phyloP scores from a whole-genome alignment of 2,329 filamentous ascomycete genomes.

The Aspergillus texensis region DNA sequence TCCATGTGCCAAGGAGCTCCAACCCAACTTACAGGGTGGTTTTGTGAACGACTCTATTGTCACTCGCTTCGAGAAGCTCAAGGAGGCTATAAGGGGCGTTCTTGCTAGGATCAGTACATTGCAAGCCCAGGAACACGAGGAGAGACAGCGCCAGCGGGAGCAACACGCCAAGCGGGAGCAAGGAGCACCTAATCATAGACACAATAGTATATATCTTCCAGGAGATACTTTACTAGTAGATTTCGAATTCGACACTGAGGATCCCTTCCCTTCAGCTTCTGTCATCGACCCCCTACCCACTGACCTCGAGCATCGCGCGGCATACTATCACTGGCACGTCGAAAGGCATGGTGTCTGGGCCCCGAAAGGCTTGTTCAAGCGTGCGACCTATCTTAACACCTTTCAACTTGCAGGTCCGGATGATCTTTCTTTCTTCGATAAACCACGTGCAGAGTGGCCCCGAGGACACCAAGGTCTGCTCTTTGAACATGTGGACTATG shows the following conservation, averaged over 20 bases:
- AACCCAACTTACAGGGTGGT: background rate
- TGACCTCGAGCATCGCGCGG: background rate
- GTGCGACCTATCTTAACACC: background rate
- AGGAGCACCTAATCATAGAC: background rate
- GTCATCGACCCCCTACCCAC: background rate
- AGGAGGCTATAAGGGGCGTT: background rate
- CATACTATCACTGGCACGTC: background rate
- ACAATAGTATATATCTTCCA: background rate
- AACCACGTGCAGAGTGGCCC: background rate
- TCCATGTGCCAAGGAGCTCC: background rate
- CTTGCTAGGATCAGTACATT: background rate
- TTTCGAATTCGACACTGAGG: background rate
- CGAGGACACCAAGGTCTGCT: background rate
- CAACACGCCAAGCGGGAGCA: background rate
- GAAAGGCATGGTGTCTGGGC: background rate
- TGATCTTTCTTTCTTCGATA: background rate
- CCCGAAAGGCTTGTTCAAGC: background rate
- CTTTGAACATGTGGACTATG: background rate
- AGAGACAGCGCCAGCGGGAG: background rate
- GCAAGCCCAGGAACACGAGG: background rate
- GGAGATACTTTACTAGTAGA: background rate
- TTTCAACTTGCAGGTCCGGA: background rate
- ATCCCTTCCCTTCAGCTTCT: background rate
- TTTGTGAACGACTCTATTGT: background rate
- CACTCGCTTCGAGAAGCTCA: background rate